These are phyloP conservation scores for Pyricularia grisea DNA, from an alignment of 2,329 filamentous ascomycete species.

Conservation along the genomic window DNA sequence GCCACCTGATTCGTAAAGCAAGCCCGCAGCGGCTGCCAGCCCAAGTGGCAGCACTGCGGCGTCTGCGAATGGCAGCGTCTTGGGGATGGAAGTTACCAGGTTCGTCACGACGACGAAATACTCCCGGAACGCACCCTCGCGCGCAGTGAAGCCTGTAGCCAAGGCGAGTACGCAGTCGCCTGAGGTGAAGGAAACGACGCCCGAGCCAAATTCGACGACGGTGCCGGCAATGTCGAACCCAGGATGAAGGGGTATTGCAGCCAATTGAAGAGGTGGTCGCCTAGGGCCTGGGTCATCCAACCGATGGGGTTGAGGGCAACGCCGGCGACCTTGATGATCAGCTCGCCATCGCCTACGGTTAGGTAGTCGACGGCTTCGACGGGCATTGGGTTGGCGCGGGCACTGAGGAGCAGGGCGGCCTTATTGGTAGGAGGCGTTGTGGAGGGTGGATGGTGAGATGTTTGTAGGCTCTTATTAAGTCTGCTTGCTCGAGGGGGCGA, in stretches of 20 bases:
- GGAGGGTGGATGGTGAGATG: constrained; percentile 10
- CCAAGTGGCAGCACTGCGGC: constrained; percentile 18
- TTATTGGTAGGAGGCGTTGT: constrained; percentile 1
- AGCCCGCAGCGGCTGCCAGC: constrained; percentile 16
- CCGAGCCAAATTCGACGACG: constrained; percentile 20
- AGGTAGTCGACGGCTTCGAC: constrained; percentile 3
- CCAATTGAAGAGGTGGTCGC: constrained; percentile 16
- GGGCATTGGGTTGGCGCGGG: background rate
- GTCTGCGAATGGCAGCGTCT: constrained; percentile 13
- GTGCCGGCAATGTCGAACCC: constrained; percentile 24
- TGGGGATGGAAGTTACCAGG: constrained; percentile 14
- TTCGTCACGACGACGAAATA: constrained; percentile 13
- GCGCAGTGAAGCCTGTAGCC: constrained; percentile 10
- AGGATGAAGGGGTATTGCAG: constrained; percentile 22
- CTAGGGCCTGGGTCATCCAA: constrained; percentile 17
- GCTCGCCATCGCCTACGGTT: constrained; percentile 8
- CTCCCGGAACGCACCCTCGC: constrained; percentile 18
- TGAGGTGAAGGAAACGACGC: constrained; percentile 15
- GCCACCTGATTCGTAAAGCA: constrained; percentile 13
- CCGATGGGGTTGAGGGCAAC: constrained; percentile 26
- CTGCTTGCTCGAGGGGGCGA: too few relatives aligned
- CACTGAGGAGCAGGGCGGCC: background rate
- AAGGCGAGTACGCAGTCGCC: constrained; percentile 24
- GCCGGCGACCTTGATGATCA: constrained; percentile 19
- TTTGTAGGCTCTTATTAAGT: too few relatives aligned